Conservation (phyloP, 176 grass and related monocot species). For the Oryza nivara region DNA sequence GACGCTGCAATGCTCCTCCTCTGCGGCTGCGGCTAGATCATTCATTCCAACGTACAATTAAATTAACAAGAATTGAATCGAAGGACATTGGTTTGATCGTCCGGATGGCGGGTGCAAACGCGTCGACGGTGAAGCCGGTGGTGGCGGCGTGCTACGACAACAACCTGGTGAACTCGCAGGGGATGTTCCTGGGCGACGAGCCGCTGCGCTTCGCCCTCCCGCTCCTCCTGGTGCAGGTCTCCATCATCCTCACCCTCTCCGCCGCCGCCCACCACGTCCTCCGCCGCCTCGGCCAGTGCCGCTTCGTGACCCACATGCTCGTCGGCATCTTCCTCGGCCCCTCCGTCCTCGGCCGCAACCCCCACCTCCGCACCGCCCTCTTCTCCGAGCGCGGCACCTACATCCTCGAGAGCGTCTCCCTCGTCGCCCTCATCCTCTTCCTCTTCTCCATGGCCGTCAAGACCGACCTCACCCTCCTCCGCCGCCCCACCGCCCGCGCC, state of each 20-base stretch:
- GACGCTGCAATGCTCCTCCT: no score
- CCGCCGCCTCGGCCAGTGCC: constrained; percentile 52
- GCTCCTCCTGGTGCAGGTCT: constrained; percentile 66
- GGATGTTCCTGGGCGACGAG: constrained; percentile 71
- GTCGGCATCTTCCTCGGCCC: constrained; percentile 73
- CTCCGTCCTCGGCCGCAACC: constrained; percentile 49
- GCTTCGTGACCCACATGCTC: constrained; percentile 67
- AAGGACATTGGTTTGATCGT: background rate
- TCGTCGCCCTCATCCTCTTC: constrained; percentile 71
- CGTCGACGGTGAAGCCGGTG: constrained; percentile 64
- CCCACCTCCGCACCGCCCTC: constrained; percentile 18
- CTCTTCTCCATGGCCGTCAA: constrained; percentile 80
- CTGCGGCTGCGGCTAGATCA: no score
- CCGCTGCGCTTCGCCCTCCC: constrained; percentile 67
- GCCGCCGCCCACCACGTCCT: constrained; percentile 48
- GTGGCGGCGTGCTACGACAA: constrained; percentile 71
- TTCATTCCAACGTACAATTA: background rate
- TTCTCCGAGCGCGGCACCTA: constrained; percentile 71
- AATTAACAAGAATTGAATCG: background rate
- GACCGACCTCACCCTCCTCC: constrained; percentile 62
- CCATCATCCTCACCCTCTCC: constrained; percentile 65
- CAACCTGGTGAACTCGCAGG: constrained; percentile 76
- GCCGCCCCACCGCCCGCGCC: constrained; percentile 49
- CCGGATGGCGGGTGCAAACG: background rate
- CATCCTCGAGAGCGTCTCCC: constrained; percentile 61